Evolutionary conservation across 1,284 basidiomycete species (phyloP).

Genomic region (Stygiomarasmius scandens): DNA sequence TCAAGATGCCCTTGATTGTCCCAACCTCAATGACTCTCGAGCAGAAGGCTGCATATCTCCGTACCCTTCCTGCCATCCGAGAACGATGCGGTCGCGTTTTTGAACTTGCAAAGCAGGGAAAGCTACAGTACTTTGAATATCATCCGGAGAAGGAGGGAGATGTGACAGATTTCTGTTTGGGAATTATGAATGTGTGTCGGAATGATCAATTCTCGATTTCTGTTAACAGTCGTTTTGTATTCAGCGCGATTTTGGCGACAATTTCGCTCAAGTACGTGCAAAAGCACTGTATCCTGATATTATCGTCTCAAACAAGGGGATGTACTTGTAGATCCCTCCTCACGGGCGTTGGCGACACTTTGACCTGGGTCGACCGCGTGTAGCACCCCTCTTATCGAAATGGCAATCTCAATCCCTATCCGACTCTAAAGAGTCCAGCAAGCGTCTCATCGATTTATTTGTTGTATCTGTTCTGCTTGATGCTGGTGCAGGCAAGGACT

Average conservation of each 20-base stretch:
- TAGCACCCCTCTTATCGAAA: slow-evolving; percentile 58
- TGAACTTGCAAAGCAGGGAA: slow-evolving; percentile 70
- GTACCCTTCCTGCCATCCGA: slow-evolving; percentile 86
- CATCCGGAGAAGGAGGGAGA: slow-evolving; percentile 72
- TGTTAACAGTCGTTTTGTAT: not conserved
- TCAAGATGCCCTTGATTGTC: not conserved
- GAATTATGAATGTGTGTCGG: slow-evolving; percentile 74
- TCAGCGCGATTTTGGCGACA: slow-evolving; percentile 81
- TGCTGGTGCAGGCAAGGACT: slow-evolving; percentile 87
- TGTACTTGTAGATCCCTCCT: slow-evolving; percentile 74
- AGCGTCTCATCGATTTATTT: slow-evolving; percentile 87
- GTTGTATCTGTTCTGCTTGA: slow-evolving; percentile 93
- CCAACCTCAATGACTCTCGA: slow-evolving; percentile 25
- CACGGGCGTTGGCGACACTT: slow-evolving; percentile 94
- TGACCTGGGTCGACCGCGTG: slow-evolving; percentile 65
- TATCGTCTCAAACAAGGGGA: too few species aligned
- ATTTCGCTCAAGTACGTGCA: slow-evolving; percentile 57
- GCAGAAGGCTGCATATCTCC: slow-evolving; percentile 71
- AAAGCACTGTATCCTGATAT: too few species aligned
- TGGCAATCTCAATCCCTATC: slow-evolving; percentile 55
- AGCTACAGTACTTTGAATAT: slow-evolving; percentile 87
- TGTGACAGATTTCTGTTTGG: slow-evolving; percentile 78
- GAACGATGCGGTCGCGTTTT: slow-evolving; percentile 83
- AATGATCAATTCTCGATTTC: not conserved
- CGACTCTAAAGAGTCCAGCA: slow-evolving; percentile 63